Conservation (phyloP, 225 moss, liverwort and hornwort genomes). For the Rhytidiadelphus loreus region DNA sequence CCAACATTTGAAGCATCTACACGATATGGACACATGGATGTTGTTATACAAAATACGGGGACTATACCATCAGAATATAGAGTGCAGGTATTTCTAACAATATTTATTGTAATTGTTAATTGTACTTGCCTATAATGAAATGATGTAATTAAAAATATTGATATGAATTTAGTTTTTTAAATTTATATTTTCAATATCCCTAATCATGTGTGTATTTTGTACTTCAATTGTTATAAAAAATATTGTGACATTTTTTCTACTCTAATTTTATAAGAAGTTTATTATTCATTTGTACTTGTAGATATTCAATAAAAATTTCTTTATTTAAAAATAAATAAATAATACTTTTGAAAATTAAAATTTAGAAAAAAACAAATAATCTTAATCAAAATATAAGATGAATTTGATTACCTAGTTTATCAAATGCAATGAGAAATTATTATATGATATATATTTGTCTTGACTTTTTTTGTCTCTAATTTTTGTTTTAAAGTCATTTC, state of each 20-base stretch:
- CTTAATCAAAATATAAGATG: neutral
- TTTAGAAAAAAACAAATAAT: neutral
- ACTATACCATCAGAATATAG: constrained; percentile 6
- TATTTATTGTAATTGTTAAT: neutral
- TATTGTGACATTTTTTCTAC: neutral
- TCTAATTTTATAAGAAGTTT: rapidly evolving
- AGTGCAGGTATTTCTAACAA: neutral
- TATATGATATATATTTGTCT: neutral
- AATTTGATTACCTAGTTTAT: neutral
- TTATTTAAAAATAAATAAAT: no score
- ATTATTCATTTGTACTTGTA: neutral
- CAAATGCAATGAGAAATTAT: neutral
- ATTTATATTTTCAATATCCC: neutral
- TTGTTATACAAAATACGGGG: constrained; percentile 16
- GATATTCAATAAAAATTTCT: rapidly evolving
- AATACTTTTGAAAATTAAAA: neutral
- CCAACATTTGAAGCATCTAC: constrained; percentile 30
- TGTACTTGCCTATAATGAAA: neutral
- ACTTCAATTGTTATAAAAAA: neutral
- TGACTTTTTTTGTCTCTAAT: neutral
- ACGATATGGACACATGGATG: constrained; percentile 16
- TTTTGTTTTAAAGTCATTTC: neutral
- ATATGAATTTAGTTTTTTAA: neutral
- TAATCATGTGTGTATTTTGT: rapidly evolving
- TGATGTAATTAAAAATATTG: neutral